phyloP scores from a whole-genome alignment of 441 rosid genomes.

The Dalechampia spathulata region DNA sequence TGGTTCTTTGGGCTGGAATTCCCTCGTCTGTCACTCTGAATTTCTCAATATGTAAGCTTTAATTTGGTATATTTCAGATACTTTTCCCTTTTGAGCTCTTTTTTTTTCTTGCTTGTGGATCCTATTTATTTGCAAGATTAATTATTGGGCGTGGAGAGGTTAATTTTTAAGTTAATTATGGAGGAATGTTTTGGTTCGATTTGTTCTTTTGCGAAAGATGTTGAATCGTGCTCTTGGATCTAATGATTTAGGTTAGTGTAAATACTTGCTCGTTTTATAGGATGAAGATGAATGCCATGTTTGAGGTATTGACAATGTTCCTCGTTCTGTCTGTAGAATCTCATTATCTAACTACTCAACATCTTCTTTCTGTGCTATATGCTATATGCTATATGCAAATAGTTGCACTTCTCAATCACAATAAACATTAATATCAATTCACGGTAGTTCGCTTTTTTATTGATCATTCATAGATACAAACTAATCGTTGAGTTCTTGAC shows the following conservation, averaged over 20 bases:
- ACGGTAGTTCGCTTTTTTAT: not conserved
- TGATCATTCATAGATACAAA: not conserved
- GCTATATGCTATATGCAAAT: no score
- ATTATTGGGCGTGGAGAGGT: no score
- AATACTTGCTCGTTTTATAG: no score
- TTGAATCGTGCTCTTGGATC: no score
- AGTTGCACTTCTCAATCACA: no score
- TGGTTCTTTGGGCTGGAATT: conserved; percentile 59
- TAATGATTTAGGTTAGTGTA: not conserved
- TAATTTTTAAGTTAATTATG: no score
- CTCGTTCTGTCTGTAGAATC: not conserved
- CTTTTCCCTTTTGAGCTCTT: not conserved
- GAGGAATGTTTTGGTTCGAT: no score
- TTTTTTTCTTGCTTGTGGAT: not conserved
- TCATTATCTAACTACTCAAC: not conserved
- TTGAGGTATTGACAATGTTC: not conserved
- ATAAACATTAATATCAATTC: no score
- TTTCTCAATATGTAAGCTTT: conserved; percentile 57
- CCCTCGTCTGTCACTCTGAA: conserved; percentile 79
- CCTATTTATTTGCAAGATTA: not conserved
- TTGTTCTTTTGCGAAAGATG: no score
- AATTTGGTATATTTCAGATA: no score
- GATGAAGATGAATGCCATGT: no score
- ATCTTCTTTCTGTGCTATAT: no score
- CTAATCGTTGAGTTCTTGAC: conserved; percentile 4